Evolutionary conservation across 108 stramenopile species (phyloP).

Genomic region (Nitzschia sp.): DNA sequence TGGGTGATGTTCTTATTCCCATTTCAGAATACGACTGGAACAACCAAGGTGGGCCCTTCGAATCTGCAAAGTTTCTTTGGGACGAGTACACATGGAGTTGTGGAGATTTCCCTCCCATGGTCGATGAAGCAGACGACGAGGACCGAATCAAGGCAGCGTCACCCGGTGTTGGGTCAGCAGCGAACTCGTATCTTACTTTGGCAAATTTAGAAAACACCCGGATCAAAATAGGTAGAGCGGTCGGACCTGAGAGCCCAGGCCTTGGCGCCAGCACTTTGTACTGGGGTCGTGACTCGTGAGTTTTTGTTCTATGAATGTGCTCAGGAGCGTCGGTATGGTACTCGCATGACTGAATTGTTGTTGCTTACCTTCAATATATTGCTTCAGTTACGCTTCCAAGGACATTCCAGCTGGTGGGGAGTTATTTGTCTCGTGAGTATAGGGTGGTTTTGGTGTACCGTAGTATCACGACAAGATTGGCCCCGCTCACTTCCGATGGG

Average conservation of each 20-base stretch:
- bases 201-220: constrained; percentile 39
- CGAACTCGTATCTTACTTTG: constrained; percentile 57
- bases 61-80: constrained; percentile 28
- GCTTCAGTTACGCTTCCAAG: constrained; percentile 18
- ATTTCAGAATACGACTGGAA: constrained; percentile 40
- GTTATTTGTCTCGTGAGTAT: constrained; percentile 38
- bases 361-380: too few species aligned
- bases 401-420: constrained; percentile 56
- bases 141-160: constrained; percentile 20
- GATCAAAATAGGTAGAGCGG: constrained; percentile 21
- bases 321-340: too few species aligned
- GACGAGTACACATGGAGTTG: constrained; percentile 39
- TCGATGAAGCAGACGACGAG: constrained; percentile 31
- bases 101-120: constrained; percentile 27
- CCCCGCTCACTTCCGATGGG: too few species aligned
- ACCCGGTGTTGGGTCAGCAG: constrained; percentile 55
- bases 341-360: too few species aligned
- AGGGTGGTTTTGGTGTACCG: not conserved
- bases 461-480: too few species aligned
- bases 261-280: constrained; percentile 61
- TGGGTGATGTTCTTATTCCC: constrained; percentile 36
- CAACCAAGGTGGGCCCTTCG: constrained; percentile 14
- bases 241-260: constrained; percentile 46
- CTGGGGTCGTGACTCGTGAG: too few species aligned
- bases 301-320: too few species aligned